Percentiles rank a stretch among this genome's conserved stretches.
phyloP scores from a whole-genome alignment of 164 flowering plant genomes.

The Cinnamomum chago region DNA sequence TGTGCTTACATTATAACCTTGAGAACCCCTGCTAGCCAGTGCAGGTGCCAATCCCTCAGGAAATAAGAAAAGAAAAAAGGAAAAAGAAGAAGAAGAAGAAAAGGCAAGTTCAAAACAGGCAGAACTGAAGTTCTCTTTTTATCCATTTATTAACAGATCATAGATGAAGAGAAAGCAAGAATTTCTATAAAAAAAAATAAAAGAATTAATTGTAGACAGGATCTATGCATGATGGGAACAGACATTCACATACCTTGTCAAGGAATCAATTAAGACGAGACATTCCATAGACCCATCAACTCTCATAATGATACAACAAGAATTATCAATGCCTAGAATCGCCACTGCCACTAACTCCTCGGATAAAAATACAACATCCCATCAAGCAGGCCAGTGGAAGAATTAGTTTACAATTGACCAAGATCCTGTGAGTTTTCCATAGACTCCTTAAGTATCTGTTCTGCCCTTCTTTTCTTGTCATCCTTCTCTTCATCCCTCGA shows the following conservation, averaged over 20 bases:
- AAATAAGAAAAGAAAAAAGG: too few relatives aligned
- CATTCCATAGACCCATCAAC: slow-evolving; percentile 12
- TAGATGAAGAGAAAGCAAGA: slow-evolving; percentile 12
- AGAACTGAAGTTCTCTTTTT: background rate
- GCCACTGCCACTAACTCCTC: slow-evolving; percentile 17
- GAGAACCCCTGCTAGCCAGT: too few relatives aligned
- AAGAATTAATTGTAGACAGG: slow-evolving; percentile 10
- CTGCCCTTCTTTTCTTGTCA: slow-evolving; percentile 94
- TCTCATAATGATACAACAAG: slow-evolving; percentile 13
- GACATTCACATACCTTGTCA: slow-evolving; percentile 22
- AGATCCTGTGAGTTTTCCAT: slow-evolving; percentile 79
- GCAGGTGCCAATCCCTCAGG: too few relatives aligned
- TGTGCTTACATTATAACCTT: too few relatives aligned
- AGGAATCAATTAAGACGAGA: slow-evolving; percentile 16
- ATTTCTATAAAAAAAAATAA: slow-evolving; percentile 5
- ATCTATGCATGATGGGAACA: slow-evolving; percentile 10
- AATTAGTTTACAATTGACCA: slow-evolving; percentile 61
- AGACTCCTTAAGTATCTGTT: slow-evolving; percentile 71
- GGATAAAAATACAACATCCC: slow-evolving; percentile 15
- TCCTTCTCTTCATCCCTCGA: slow-evolving; percentile 70
- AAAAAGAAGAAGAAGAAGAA: too few relatives aligned
- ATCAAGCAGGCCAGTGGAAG: slow-evolving; percentile 21
- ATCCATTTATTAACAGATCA: background rate
- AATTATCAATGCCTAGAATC: slow-evolving; percentile 16
- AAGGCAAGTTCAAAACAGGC: background rate